Evolutionary conservation across 1,139 yeast genomes (phyloP).

Genomic region (Kodamaea ohmeri): DNA sequence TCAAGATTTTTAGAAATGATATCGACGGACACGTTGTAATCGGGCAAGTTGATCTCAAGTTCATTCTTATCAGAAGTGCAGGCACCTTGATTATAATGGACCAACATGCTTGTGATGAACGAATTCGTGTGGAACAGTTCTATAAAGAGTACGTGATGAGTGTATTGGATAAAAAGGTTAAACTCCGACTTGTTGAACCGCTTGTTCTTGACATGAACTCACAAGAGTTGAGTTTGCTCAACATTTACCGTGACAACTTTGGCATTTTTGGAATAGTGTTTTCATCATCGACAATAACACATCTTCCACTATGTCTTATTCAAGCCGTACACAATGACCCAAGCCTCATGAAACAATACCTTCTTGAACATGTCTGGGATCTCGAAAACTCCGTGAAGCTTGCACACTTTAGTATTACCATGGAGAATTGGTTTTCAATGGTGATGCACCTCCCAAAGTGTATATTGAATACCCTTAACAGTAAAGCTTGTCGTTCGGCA

Average conservation of each 20-base stretch:
- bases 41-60: conserved; percentile 58
- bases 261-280: conserved; percentile 26
- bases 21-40: conserved; percentile 19
- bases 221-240: conserved; percentile 31
- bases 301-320: conserved; percentile 34
- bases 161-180: conserved; percentile 1
- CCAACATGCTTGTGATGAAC: conserved; percentile 80
- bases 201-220: conserved; percentile 21
- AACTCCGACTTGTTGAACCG: conserved; percentile 5
- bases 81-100: conserved; percentile 48
- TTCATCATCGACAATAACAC: conserved; percentile 21
- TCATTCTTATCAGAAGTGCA: conserved; percentile 43
- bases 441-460: conserved; percentile 42
- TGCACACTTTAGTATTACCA: conserved; percentile 6
- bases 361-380: conserved; percentile 45
- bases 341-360: conserved; percentile 28
- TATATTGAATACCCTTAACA: conserved; percentile 49
- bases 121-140: conserved; percentile 54
- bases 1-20: conserved; percentile 1
- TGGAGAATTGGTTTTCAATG: conserved; percentile 15
- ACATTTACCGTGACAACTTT: conserved; percentile 29
- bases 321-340: conserved; percentile 28
- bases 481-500: conserved; percentile 71
- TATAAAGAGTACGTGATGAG: conserved; percentile 32
- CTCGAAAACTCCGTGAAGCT: conserved; percentile 27